phyloP scores from a whole-genome alignment of 2,329 filamentous ascomycete genomes.

The Penicillium vulpinum region DNA sequence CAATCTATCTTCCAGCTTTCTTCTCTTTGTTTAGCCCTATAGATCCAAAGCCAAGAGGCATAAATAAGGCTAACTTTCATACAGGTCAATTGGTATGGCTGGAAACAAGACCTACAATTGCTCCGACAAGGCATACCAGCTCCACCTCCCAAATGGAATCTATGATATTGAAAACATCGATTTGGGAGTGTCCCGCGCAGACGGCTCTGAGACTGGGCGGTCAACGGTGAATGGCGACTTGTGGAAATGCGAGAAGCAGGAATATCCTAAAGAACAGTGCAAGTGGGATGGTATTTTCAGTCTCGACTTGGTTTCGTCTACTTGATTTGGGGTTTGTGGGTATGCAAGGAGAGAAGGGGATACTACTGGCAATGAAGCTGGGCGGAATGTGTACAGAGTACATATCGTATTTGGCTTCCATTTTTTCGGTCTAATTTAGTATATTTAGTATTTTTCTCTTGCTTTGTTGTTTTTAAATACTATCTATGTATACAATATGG shows the following conservation, averaged over 20 bases:
- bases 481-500: no score
- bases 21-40: not conserved
- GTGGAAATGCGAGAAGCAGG: conserved; percentile 15
- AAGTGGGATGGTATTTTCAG: conserved; percentile 18
- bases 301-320: conserved; percentile 8
- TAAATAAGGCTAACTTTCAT: not conserved
- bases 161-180: conserved; percentile 19
- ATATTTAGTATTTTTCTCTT: no score
- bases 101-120: conserved; percentile 14
- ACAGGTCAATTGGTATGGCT: conserved; percentile 13
- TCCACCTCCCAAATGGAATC: conserved; percentile 17
- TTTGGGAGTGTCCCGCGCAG: conserved; percentile 11
- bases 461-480: not conserved
- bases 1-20: not conserved
- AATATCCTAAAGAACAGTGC: conserved; percentile 11
- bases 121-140: conserved; percentile 11
- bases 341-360: not conserved
- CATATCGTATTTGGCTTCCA: not conserved
- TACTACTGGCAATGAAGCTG: not conserved
- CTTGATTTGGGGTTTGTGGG: not conserved
- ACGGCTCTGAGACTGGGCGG: conserved; percentile 10
- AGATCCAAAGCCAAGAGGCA: not conserved
- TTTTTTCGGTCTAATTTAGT: not conserved
- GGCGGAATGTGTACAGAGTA: not conserved
- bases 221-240: conserved; percentile 4